These are phyloP conservation scores for Litsea cubeba DNA, from an alignment of 164 flowering plant genomes.

Conservation along the genomic window DNA sequence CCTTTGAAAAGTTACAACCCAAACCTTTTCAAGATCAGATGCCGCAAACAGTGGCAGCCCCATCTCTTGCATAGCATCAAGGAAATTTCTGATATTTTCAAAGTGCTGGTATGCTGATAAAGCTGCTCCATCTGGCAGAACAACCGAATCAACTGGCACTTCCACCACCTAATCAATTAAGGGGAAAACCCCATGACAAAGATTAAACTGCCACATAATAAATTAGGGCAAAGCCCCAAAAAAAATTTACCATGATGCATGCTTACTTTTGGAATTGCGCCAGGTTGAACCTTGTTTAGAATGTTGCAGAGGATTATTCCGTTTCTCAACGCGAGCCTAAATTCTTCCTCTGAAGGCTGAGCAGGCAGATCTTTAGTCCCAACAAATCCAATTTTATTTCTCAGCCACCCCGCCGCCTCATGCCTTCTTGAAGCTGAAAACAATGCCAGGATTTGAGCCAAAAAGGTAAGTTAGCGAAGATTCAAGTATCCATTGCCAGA, in stretches of 20 bases:
- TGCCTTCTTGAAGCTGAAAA: slow-evolving; percentile 61
- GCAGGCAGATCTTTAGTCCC: slow-evolving; percentile 81
- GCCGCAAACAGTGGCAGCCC: slow-evolving; percentile 94
- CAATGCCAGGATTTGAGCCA: neutral
- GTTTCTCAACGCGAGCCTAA: slow-evolving; percentile 72
- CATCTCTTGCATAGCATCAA: slow-evolving; percentile 73
- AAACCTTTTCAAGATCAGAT: slow-evolving; percentile 92
- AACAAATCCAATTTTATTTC: slow-evolving; percentile 69
- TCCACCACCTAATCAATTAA: slow-evolving; percentile 68
- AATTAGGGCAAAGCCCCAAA: neutral
- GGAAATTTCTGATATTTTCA: slow-evolving; percentile 93
- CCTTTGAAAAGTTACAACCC: slow-evolving; percentile 12
- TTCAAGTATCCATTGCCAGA: neutral
- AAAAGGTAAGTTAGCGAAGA: neutral
- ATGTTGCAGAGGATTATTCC: slow-evolving; percentile 81
- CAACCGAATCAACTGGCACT: slow-evolving; percentile 63
- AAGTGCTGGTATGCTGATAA: slow-evolving; percentile 92
- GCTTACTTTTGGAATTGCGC: slow-evolving; percentile 78
- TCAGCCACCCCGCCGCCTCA: slow-evolving; percentile 84
- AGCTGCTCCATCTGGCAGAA: slow-evolving; percentile 91
- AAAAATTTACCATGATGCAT: neutral
- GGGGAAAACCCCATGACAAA: neutral
- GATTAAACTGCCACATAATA: neutral
- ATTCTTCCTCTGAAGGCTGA: slow-evolving; percentile 88
- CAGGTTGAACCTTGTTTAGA: slow-evolving; percentile 74